Conservation (phyloP, 1,284 basidiomycete species). For the Ustilago nuda region DNA sequence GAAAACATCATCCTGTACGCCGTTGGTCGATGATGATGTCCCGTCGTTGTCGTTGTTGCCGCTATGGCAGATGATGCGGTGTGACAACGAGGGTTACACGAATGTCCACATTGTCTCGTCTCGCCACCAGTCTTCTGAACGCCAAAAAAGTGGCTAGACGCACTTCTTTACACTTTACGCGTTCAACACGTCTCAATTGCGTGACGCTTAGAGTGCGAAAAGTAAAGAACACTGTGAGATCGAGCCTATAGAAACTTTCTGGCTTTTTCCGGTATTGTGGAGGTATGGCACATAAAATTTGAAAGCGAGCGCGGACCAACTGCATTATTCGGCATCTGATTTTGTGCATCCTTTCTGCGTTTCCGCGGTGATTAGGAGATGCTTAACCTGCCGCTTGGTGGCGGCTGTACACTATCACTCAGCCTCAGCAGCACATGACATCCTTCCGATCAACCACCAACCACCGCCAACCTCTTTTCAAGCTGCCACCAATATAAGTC, state of each 20-base stretch:
- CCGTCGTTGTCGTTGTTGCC: not conserved
- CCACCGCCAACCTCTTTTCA: not conserved
- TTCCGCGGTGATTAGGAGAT: slow-evolving; percentile 21
- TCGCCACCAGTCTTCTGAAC: slow-evolving; percentile 1
- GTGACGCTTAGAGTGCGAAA: slow-evolving; percentile 4
- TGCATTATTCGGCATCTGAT: slow-evolving; percentile 11
- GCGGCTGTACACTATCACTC: not conserved
- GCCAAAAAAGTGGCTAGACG: slow-evolving; percentile 2
- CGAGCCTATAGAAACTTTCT: not conserved
- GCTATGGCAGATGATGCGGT: not conserved
- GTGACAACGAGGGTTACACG: not conserved
- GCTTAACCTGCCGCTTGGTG: not conserved
- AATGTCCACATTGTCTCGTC: not conserved
- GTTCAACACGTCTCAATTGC: slow-evolving; percentile 26
- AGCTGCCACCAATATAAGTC: not conserved
- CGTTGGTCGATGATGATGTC: not conserved
- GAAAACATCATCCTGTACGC: slow-evolving; percentile 26
- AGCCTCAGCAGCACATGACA: slow-evolving; percentile 28
- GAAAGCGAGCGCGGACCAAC: slow-evolving; percentile 13
- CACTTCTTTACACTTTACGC: slow-evolving; percentile 30
- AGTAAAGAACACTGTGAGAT: slow-evolving; percentile 18
- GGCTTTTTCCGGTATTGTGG: slow-evolving; percentile 9
- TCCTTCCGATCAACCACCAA: not conserved
- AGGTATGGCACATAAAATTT: slow-evolving; percentile 8
- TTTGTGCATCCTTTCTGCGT: not conserved